Percentiles rank a stretch among this genome's conserved stretches.
Evolutionary conservation across 805 yeast species (phyloP).

Genomic region (Candida schatavii): DNA sequence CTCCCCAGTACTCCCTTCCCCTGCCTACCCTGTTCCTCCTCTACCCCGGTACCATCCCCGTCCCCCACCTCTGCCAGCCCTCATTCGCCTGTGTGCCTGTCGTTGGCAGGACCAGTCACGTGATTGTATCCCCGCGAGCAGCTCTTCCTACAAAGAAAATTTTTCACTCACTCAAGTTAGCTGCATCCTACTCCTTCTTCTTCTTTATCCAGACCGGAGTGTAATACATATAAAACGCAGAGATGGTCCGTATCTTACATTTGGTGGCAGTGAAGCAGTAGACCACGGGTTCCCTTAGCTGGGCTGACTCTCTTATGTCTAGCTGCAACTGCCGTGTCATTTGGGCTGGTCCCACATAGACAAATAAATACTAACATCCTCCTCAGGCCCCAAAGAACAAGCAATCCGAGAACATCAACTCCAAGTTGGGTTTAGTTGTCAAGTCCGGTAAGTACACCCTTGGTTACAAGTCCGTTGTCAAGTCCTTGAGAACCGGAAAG

Average conservation of each 20-base stretch:
- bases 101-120: too few species aligned
- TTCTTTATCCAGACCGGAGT: slow-evolving; percentile 81
- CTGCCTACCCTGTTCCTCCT: too few species aligned
- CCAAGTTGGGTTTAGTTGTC: slow-evolving; percentile 96
- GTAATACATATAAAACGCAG: slow-evolving; percentile 71
- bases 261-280: not conserved
- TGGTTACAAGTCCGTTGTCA: slow-evolving; percentile 98
- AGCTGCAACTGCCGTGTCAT: too few species aligned
- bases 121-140: too few species aligned
- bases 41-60: too few species aligned
- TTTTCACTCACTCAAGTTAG: slow-evolving; percentile 7
- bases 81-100: too few species aligned
- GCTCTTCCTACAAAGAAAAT: too few species aligned
- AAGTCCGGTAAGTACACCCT: slow-evolving; percentile 99
- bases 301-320: not conserved
- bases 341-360: not conserved
- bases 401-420: slow-evolving; percentile 94
- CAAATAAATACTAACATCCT: slow-evolving; percentile 36
- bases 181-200: slow-evolving; percentile 6
- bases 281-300: not conserved
- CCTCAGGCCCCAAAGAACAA: slow-evolving; percentile 89
- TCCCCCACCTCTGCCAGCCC: too few species aligned
- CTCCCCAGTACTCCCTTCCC: slow-evolving; percentile 5
- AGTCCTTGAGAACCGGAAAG: slow-evolving; percentile 98
- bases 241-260: slow-evolving; percentile 83